A percentile compares a stretch with the other conserved stretches of the same genome.
These are phyloP conservation scores for Tolypocladium ophioglossoides DNA, from an alignment of 2,329 filamentous ascomycete species.

Conservation along the genomic window DNA sequence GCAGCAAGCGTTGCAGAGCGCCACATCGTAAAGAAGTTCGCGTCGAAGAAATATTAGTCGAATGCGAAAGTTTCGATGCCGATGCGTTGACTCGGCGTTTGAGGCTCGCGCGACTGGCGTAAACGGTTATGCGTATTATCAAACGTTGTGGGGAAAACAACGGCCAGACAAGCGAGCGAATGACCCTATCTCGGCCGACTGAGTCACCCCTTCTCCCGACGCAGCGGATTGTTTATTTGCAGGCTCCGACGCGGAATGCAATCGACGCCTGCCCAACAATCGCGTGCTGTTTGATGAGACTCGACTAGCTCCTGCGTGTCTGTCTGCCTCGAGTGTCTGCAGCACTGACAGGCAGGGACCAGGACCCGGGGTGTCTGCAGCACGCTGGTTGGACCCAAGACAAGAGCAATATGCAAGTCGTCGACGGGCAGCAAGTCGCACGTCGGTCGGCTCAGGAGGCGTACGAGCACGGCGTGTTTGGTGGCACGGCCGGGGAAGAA, in stretches of 20 bases:
- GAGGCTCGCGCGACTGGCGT: background rate
- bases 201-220: background rate
- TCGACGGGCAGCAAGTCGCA: background rate
- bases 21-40: slow-evolving; percentile 16
- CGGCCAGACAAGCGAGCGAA: background rate
- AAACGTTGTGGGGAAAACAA: no score
- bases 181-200: background rate
- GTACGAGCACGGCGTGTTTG: background rate
- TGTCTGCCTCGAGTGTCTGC: background rate
- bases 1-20: slow-evolving; percentile 17
- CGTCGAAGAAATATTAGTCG: background rate
- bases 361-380: background rate
- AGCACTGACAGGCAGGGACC: background rate
- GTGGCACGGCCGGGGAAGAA: background rate
- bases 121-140: background rate
- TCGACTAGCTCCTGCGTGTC: background rate
- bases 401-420: background rate
- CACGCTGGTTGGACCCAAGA: background rate
- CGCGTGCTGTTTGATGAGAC: background rate
- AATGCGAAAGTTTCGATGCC: background rate
- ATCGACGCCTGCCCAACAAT: no score
- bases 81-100: background rate
- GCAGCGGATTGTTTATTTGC: background rate
- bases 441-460: background rate
- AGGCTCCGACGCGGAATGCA: background rate